Evolutionary conservation across 1,284 basidiomycete genomes (phyloP).

Genomic region (Cystobasidium pallidum): DNA sequence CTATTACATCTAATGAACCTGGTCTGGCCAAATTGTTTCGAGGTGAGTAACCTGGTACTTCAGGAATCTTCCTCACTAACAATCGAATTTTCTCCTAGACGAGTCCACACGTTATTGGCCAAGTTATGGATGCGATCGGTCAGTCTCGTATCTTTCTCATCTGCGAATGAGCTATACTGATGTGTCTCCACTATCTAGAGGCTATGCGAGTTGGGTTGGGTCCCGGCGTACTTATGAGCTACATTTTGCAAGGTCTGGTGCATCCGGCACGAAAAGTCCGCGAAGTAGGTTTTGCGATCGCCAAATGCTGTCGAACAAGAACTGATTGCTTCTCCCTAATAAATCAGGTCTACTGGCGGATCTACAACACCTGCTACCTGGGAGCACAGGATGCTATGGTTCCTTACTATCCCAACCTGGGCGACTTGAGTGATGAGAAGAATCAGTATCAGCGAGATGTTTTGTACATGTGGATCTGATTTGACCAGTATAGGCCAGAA

Average conservation of each 20-base stretch:
- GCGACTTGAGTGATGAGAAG: constrained; percentile 50
- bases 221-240: constrained; percentile 86
- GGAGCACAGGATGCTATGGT: constrained; percentile 53
- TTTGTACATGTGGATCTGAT: constrained; percentile 31
- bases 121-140: constrained; percentile 73
- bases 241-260: constrained; percentile 73
- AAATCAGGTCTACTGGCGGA: constrained; percentile 70
- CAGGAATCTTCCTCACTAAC: not conserved
- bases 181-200: constrained; percentile 80
- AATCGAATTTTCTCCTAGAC: constrained; percentile 55
- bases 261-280: constrained; percentile 95
- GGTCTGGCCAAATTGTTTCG: constrained; percentile 99
- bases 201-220: constrained; percentile 95
- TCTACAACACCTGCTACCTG: constrained; percentile 64
- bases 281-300: constrained; percentile 62
- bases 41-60: constrained; percentile 60
- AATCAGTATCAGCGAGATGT: constrained; percentile 50
- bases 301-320: constrained; percentile 27
- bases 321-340: not conserved
- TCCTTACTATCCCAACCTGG: constrained; percentile 45
- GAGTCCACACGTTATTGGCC: constrained; percentile 95
- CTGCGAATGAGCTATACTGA: constrained; percentile 29
- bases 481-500: not conserved
- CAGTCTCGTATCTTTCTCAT: not conserved
- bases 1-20: constrained; percentile 97